Evolutionary conservation across 2,329 filamentous ascomycete genomes (phyloP).

Genomic region (Stagonosporopsis tanaceti): DNA sequence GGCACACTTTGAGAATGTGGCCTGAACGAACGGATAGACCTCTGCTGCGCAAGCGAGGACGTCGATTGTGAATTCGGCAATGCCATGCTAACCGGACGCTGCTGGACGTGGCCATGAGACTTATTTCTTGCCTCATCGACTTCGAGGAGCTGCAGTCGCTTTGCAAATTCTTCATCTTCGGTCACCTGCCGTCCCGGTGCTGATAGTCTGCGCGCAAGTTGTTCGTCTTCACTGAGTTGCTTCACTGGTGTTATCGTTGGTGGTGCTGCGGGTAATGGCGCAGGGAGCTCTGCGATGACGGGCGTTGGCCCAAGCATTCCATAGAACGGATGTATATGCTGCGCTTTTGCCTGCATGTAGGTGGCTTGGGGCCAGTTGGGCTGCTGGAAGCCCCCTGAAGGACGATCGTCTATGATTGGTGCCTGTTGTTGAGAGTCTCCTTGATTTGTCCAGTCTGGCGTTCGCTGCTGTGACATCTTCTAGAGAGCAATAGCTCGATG

Average conservation of each 20-base stretch:
- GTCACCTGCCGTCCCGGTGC: slow-evolving; percentile 39
- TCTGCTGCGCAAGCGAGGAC: slow-evolving; percentile 23
- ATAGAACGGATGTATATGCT: slow-evolving; percentile 36
- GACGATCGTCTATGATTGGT: slow-evolving; percentile 16
- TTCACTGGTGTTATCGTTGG: slow-evolving; percentile 37
- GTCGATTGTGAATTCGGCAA: slow-evolving; percentile 17
- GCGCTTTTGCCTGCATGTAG: slow-evolving; percentile 1
- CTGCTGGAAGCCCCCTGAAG: slow-evolving; percentile 18
- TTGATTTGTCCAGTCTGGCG: slow-evolving; percentile 20
- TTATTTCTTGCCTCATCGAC: slow-evolving; percentile 31
- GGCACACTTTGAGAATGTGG: slow-evolving; percentile 18
- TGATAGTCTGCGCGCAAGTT: slow-evolving; percentile 39
- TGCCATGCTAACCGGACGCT: slow-evolving; percentile 24
- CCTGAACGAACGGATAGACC: slow-evolving; percentile 5
- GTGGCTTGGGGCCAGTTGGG: slow-evolving; percentile 8
- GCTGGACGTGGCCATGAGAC: slow-evolving; percentile 32
- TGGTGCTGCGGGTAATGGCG: slow-evolving; percentile 37
- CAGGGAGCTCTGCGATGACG: slow-evolving; percentile 40
- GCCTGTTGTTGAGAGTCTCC: slow-evolving; percentile 18
- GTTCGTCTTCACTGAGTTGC: slow-evolving; percentile 43
- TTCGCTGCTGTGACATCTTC: slow-evolving; percentile 12
- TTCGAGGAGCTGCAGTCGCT: slow-evolving; percentile 40
- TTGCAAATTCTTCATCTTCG: slow-evolving; percentile 42
- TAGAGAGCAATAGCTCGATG: background rate
- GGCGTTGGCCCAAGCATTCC: slow-evolving; percentile 15